Percentiles rank a stretch among this genome's conserved stretches.
These are phyloP conservation scores for Arctium lappa DNA, from an alignment of 129 eudicot genomes.

Conservation along the genomic window DNA sequence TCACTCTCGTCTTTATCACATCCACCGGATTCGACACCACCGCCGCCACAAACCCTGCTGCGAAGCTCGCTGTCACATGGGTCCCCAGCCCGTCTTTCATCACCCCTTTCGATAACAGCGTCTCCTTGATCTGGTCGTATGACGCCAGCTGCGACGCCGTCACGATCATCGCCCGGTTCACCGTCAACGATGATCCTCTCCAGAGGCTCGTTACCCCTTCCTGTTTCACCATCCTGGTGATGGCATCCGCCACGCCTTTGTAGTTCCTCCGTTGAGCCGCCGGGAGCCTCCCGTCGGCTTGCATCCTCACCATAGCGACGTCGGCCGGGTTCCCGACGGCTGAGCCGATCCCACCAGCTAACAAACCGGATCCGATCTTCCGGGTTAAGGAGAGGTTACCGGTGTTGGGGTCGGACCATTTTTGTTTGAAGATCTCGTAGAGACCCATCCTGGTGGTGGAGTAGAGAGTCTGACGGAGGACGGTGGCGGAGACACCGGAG, in stretches of 20 bases:
- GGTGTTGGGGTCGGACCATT: constrained; percentile 57
- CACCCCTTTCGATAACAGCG: constrained; percentile 43
- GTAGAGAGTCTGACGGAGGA: constrained; percentile 65
- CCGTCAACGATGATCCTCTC: constrained; percentile 76
- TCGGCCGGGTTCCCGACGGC: constrained; percentile 85
- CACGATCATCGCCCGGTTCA: constrained; percentile 90
- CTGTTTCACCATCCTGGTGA: constrained; percentile 44
- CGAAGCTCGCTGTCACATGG: constrained; percentile 77
- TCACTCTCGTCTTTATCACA: constrained; percentile 78
- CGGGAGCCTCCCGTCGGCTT: constrained; percentile 85
- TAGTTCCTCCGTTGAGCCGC: constrained; percentile 56
- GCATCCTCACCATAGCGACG: constrained; percentile 88
- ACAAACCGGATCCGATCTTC: constrained; percentile 60
- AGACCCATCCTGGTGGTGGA: constrained; percentile 91
- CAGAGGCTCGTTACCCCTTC: constrained; percentile 69
- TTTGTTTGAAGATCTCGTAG: constrained; percentile 52
- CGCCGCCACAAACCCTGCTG: constrained; percentile 81
- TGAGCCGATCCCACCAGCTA: constrained; percentile 74
- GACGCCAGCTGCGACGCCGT: constrained; percentile 81
- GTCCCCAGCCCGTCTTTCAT: constrained; percentile 71
- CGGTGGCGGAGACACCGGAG: constrained; percentile 87
- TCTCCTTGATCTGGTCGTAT: constrained; percentile 75
- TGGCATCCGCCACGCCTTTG: constrained; percentile 57
- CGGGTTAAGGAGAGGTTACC: constrained; percentile 35
- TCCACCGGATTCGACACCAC: constrained; percentile 77